These are phyloP conservation scores for Hemisphaericaspora xylanilytica DNA, from an alignment of 1,139 yeast genomes.

Conservation along the genomic window DNA sequence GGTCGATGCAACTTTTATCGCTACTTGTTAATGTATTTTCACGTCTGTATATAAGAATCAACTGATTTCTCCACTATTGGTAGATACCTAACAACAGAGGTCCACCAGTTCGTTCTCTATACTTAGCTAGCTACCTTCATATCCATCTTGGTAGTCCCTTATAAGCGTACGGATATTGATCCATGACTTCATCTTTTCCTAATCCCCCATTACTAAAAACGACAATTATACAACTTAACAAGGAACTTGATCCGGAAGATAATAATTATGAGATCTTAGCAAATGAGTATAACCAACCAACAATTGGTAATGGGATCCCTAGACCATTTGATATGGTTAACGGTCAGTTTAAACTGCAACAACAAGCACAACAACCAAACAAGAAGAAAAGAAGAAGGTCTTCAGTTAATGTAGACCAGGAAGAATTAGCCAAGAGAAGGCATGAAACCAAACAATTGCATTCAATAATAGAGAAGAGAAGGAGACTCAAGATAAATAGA, in stretches of 20 bases:
- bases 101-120: too few species aligned
- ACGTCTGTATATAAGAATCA: too few species aligned
- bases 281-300: constrained; percentile 26
- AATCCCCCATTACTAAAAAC: constrained; percentile 63
- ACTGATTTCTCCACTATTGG: too few species aligned
- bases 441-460: constrained; percentile 65
- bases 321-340: neutral
- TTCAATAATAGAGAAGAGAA: constrained; percentile 74
- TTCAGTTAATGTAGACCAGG: constrained; percentile 45
- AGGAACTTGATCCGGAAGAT: constrained; percentile 42
- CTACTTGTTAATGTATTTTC: too few species aligned
- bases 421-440: constrained; percentile 54
- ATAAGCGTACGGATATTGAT: too few species aligned
- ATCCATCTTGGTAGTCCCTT: too few species aligned
- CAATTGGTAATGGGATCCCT: neutral
- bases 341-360: neutral
- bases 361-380: constrained; percentile 9
- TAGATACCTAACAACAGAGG: too few species aligned
- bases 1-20: too few species aligned
- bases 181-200: constrained; percentile 25
- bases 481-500: constrained; percentile 75
- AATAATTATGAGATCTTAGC: constrained; percentile 43
- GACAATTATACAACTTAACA: constrained; percentile 59
- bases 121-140: too few species aligned
- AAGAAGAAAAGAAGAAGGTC: constrained; percentile 50